Evolutionary conservation across 2,329 filamentous ascomycete species (phyloP), one percentile per base, ranked within the genome.

Genomic region (Neurospora crassa): DNA sequence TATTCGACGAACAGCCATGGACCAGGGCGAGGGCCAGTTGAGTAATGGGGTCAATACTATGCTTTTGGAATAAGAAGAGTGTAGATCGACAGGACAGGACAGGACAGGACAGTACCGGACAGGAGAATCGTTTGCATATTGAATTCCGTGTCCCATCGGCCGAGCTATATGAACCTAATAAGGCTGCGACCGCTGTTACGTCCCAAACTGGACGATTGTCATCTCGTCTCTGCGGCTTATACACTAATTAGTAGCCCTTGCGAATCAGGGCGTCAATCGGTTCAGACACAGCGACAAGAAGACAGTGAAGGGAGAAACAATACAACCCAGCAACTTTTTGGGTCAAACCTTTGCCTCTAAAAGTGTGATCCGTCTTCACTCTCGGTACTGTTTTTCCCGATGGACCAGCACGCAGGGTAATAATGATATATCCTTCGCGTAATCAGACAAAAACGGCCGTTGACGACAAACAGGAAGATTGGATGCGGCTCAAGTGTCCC

Each of bases 1-100:
- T 70, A 78, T 93, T n/a, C 77, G 74, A 71, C 71, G 74, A 67
- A 73, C 71, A 45, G 74, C n/a, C 43, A 59, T 14, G 72, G 41
- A 69, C 70, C 40, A 72, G n/a, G 41, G 24, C 70, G 43, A 72
- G 73, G 68, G 71, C 34, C 73, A 71, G 70, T 69, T 68, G 45
- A 74, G 70, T 41, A 69, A 67, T 70, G 45, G 43, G 43, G 43
- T 40, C 43, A 59, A 69, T 18, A 63, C 53, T 18, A 63, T 63
- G 53, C 24, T 63, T 63, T 63, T 63, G 53, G 53, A 63, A 63
- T 63, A 24, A 63, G 16, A 37, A 63, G 53, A 63, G 29, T 29
- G 53, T 37, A 16, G 16, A 63, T 34, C 34, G 29, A 63, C 24
- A 63, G 1, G 29, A 63, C 20, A 53, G 47, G 45, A 14, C 45